Evolutionary conservation across 1,284 basidiomycete genomes (phyloP), one percentile per base, ranked within the genome.

Genomic region (Sanghuangporus baumii): DNA sequence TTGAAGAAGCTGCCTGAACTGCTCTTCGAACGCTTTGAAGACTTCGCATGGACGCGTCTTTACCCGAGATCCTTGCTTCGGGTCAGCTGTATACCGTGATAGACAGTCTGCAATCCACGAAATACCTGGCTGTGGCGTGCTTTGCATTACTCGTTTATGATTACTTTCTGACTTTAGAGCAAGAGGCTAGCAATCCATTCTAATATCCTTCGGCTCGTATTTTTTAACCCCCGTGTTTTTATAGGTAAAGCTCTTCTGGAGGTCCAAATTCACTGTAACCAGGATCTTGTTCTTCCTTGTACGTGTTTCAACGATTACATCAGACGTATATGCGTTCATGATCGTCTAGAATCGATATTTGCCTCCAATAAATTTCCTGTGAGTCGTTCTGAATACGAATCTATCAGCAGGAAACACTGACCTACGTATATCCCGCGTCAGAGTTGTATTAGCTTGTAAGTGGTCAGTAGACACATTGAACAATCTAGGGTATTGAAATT

Each of bases 61-160:
- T 55, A 9, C 8, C 50, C 0, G 26, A 26, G 26, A n/a, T 51
- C n/a, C 48, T 58, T n/a, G 48, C 47, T 18, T 59, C 57, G 16
- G 61, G 57, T 18, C 34, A 54, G 34, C 23, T 63, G 7, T 55
- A 31, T 16, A n/a, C 38, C 6, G 7, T 59, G 18, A n/a, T 63
- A 2, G 48, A 55, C 40, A 55, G 57, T 31, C 43, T 63, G 18
- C 61, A 63, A n/a, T 59, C 57, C 3, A 63, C 61, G 36, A 59
- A 59, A 34, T 63, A 63, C 51, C 61, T 63, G 18, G 57, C 57
- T 36, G 61, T 63, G 38, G 61, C 61, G n/a, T 63, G 61, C 48
- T 63, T 63, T 34, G 14, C 48, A 23, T 18, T 63, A 23, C 23
- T 63, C 11, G 50, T 58, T 3, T 63, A 63, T 48, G 61, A 63